These are phyloP conservation scores for Diaporthe eres DNA, from an alignment of 2,329 filamentous ascomycete species.

Conservation along the genomic window DNA sequence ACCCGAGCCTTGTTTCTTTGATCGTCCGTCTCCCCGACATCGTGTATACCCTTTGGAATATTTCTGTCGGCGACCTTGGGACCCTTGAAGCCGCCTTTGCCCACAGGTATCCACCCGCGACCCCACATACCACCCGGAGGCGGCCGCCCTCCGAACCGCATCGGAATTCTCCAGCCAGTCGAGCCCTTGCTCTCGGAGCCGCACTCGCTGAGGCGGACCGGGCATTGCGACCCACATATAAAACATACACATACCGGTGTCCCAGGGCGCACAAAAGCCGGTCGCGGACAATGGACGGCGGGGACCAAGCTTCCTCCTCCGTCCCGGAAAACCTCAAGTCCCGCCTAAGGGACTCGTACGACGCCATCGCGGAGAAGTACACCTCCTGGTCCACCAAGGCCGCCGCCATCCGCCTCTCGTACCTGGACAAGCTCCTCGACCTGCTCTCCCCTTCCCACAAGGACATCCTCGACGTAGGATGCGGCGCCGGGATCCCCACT, in stretches of 20 bases:
- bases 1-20: background rate
- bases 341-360: constrained; percentile 57
- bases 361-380: constrained; percentile 56
- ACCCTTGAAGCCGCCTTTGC: constrained; percentile 8
- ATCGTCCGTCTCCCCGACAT: background rate
- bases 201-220: background rate
- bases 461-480: constrained; percentile 58
- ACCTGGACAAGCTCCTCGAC: constrained; percentile 52
- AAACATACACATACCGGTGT: background rate
- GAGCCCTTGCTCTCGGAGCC: background rate
- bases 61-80: background rate
- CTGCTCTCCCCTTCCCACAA: constrained; percentile 43
- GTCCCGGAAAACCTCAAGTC: constrained; percentile 51
- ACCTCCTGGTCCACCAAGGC: constrained; percentile 56
- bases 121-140: constrained; percentile 17
- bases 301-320: background rate
- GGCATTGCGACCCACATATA: background rate
- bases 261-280: background rate
- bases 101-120: background rate
- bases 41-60: too few relatives aligned
- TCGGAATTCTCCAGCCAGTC: background rate
- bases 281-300: background rate
- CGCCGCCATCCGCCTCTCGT: constrained; percentile 50
- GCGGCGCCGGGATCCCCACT: constrained; percentile 57
- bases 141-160: constrained; percentile 20